Base-by-base conservation (phyloP, 1,284 basidiomycete species). In the Marasmius sp. region DNA sequence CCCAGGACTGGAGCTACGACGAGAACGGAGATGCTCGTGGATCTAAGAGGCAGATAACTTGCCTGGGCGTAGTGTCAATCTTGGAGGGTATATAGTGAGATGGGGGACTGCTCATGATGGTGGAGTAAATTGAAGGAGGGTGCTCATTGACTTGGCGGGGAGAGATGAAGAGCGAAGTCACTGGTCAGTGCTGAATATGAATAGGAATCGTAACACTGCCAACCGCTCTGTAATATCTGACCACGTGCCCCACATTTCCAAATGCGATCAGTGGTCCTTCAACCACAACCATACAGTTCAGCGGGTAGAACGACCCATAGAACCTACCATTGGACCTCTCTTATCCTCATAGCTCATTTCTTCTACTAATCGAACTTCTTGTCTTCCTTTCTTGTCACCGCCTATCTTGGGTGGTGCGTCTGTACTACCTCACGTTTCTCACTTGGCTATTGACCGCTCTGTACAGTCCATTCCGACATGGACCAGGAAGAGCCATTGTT, bases 401-500 rank as follows among this genome's bases (percentile, higher is more conserved):
- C 18, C 3, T 10, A 16, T 49, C 48, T 20, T 18, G 6, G 11
- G 3, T 49, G 18, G 18, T 49, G 12, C 18, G 48, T 14, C 10
- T 16, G 10, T 49, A n/a, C 5, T n/a, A 49, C 48, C 48, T 11
- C 11, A 20, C 27, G 18, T 27, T 10, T 14, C 48, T 49, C 48
- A 11, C 18, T 12, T 20, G 48, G 18, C 48, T 27, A 45, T 18
- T 45, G 14, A 18, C 39, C 49, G 47, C 16, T 38, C 41, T 18
- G 20, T 41, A 16, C 33, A 36, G 12, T 33, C n/a, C 58, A 51
- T 50, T 58, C 58, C 58, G 66, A 65, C 68, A 88, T 88, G 85
- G 82, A 88, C 69, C 77, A 81, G 69, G 85, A 85, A 68, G 84
- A 83, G 67, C 82, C 83, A 63, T 81, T 84, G 65, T 81, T 92